Percentiles rank a stretch among this genome's conserved stretches.
Conservation (phyloP, 805 yeast genomes). For the Zygosaccharomyces lentus region DNA sequence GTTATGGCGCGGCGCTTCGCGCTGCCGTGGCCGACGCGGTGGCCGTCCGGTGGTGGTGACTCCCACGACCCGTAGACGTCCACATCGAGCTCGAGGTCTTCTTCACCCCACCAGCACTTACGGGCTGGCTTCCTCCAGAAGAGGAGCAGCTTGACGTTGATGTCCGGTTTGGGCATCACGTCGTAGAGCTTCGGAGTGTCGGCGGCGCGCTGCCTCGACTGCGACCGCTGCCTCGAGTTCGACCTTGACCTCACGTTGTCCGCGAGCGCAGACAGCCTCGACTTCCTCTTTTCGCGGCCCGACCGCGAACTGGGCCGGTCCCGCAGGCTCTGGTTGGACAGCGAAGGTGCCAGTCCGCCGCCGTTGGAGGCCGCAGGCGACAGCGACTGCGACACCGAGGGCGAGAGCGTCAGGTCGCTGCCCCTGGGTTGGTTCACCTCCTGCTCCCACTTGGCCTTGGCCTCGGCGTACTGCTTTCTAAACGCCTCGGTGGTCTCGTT, state of each 20-base stretch:
- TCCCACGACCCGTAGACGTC: conserved; percentile 30
- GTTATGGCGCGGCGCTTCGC: conserved; percentile 5
- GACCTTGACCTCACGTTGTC: conserved; percentile 57
- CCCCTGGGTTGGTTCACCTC: conserved; percentile 13
- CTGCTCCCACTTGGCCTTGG: conserved; percentile 24
- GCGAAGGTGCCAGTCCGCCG: conserved; percentile 4
- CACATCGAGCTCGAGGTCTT: conserved; percentile 44
- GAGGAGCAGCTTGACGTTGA: conserved; percentile 62
- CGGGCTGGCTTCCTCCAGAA: conserved; percentile 99
- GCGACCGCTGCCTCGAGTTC: conserved; percentile 45
- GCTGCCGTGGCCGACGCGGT: not conserved
- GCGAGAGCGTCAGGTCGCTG: conserved; percentile 1
- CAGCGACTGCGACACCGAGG: conserved; percentile 4
- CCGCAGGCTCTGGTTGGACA: conserved; percentile 3
- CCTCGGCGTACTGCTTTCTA: conserved; percentile 24
- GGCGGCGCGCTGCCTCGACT: conserved; percentile 36
- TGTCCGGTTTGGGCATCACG: conserved; percentile 33
- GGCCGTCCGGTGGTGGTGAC: conserved; percentile 2
- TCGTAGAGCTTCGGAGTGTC: conserved; percentile 31
- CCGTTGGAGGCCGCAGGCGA: conserved; percentile 6
- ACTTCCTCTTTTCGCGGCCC: conserved; percentile 41
- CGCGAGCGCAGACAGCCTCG: conserved; percentile 60
- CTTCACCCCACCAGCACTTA: conserved; percentile 96
- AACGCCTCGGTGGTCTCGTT: conserved; percentile 37
- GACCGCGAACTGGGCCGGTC: conserved; percentile 10